Evolutionary conservation across 2,329 filamentous ascomycete species (phyloP).

Genomic region (Aureobasidium sp.): DNA sequence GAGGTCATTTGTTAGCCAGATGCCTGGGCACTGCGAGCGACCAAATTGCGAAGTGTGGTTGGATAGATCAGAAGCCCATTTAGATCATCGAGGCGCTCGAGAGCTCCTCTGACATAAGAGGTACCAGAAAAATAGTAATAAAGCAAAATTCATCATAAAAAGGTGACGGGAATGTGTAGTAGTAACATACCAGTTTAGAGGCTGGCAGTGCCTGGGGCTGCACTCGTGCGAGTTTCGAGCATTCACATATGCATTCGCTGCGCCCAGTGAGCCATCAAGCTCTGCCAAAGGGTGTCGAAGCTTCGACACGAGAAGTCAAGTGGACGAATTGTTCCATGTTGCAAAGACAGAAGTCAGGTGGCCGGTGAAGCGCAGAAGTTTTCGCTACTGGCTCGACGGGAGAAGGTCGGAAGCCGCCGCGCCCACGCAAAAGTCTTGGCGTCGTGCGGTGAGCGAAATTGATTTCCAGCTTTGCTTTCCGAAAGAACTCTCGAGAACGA

Average conservation of each 20-base stretch:
- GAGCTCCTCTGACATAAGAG: conserved; percentile 78
- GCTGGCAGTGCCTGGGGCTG: neutral
- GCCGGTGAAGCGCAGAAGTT: neutral
- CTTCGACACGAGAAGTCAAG: neutral
- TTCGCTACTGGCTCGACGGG: conserved; percentile 1
- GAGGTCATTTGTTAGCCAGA: neutral
- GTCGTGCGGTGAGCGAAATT: neutral
- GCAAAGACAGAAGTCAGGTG: neutral
- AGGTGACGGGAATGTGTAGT: conserved; percentile 22
- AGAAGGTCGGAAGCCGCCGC: neutral
- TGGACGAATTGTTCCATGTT: neutral
- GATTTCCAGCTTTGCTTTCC: neutral
- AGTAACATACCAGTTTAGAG: conserved; percentile 7
- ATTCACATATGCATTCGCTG: neutral
- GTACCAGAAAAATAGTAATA: conserved; percentile 72
- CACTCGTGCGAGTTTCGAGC: neutral
- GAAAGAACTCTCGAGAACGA: neutral
- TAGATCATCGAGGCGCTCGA: conserved; percentile 63
- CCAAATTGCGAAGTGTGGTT: neutral
- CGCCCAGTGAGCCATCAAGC: neutral
- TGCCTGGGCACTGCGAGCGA: neutral
- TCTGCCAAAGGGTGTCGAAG: neutral
- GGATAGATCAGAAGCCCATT: conserved; percentile 69
- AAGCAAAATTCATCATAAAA: conserved; percentile 63
- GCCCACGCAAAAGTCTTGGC: conserved; percentile 5